phyloP scores from a whole-genome alignment of 2,329 filamentous ascomycete species.

The Fusarium floridanum region DNA sequence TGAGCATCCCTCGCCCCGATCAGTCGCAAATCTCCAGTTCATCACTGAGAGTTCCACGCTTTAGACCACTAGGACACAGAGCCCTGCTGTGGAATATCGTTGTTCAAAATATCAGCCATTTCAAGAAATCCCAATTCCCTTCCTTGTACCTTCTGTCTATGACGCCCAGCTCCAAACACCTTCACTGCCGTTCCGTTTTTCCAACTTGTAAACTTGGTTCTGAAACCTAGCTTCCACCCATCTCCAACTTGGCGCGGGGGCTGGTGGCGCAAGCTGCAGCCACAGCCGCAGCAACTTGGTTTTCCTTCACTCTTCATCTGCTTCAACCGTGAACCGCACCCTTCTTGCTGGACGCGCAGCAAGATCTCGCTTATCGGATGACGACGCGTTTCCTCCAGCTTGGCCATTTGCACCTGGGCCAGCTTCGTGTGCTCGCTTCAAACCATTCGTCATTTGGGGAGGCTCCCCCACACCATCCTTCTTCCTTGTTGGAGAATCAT shows the following conservation, averaged over 20 bases:
- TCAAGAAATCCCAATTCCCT: neutral
- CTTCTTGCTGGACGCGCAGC: slow-evolving; percentile 48
- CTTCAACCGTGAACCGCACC: slow-evolving; percentile 49
- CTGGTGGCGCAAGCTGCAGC: slow-evolving; percentile 23
- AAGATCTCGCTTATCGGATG: slow-evolving; percentile 27
- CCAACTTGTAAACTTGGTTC: slow-evolving; percentile 40
- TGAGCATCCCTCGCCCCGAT: slow-evolving; percentile 14
- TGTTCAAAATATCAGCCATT: neutral
- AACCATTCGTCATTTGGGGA: slow-evolving; percentile 20
- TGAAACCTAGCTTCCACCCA: slow-evolving; percentile 34
- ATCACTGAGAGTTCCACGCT: slow-evolving; percentile 12
- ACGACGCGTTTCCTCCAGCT: slow-evolving; percentile 16
- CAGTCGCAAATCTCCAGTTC: slow-evolving; percentile 20
- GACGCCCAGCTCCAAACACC: slow-evolving; percentile 29
- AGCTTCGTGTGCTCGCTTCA: slow-evolving; percentile 44
- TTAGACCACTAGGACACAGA: neutral
- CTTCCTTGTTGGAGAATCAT: slow-evolving; percentile 36
- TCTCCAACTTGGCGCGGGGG: slow-evolving; percentile 23
- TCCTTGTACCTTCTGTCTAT: slow-evolving; percentile 13
- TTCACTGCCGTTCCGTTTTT: slow-evolving; percentile 15
- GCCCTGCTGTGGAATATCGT: neutral
- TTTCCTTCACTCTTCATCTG: slow-evolving; percentile 34
- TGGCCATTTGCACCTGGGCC: slow-evolving; percentile 27
- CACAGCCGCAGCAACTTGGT: neutral
- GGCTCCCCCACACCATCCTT: slow-evolving; percentile 14